Evolutionary conservation across 2,329 filamentous ascomycete genomes (phyloP).

Genomic region (Pyrenophora seminiperda): DNA sequence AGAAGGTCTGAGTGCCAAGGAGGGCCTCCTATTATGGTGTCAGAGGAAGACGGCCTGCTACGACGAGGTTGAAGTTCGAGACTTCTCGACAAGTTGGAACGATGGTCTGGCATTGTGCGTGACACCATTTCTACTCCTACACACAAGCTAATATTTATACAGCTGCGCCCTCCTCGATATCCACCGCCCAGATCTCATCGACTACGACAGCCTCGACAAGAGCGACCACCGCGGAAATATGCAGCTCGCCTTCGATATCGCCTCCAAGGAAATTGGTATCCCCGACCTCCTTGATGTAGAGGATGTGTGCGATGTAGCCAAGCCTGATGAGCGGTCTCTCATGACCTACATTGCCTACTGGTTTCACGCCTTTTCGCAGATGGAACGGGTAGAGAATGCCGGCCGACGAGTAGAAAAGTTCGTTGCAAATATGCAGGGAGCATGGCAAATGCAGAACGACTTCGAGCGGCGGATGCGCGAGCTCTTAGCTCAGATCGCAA

Average conservation of each 20-base stretch:
- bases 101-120: constrained; percentile 84
- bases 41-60: constrained; percentile 98
- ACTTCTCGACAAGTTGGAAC: constrained; percentile 97
- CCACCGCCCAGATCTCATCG: constrained; percentile 93
- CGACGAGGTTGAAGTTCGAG: constrained; percentile 91
- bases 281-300: constrained; percentile 95
- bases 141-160: constrained; percentile 15
- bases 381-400: constrained; percentile 98
- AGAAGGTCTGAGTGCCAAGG: constrained; percentile 96
- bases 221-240: constrained; percentile 94
- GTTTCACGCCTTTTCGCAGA: constrained; percentile 99
- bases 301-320: constrained; percentile 94
- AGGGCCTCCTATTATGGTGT: constrained; percentile 94
- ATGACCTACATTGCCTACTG: constrained; percentile 99
- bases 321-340: constrained; percentile 92
- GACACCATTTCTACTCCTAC: too few relatives aligned
- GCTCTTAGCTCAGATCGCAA: constrained; percentile 73
- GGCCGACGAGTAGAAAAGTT: constrained; percentile 97
- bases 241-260: constrained; percentile 97
- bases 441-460: constrained; percentile 98
- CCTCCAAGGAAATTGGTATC: constrained; percentile 94
- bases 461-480: constrained; percentile 91
- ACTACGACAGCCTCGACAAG: constrained; percentile 95
- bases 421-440: constrained; percentile 97
- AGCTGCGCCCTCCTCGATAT: constrained; percentile 92